Base-by-base conservation (phyloP, 1,284 basidiomycete species). In the Ceratobasidium sp. region DNA sequence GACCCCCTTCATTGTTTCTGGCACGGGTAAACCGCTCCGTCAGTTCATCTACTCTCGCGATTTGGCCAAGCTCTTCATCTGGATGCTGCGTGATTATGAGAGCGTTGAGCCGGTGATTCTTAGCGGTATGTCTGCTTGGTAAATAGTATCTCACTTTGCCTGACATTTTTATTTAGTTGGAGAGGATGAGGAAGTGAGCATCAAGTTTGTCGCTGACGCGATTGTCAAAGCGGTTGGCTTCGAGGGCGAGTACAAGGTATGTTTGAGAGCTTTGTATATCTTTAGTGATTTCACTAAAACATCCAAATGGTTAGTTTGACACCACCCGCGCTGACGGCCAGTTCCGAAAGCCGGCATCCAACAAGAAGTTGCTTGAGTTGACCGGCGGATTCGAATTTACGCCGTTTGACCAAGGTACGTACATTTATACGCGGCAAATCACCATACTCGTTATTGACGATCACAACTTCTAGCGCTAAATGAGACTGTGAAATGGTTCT, bases 21-120 rank as follows among this genome's bases (percentile, higher is more conserved):
- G 95, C 6, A 91, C 93, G 0, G 95, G 95, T 48, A 94, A 92
- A 79, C 95, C 95, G 5, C 87, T 97, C 45, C 89, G 95, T 41
- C 95, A 97, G 82, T 97, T 97, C 83, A 96, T 97, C 82, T 97
- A 94, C 84, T 96, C 95, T n/a, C 86, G 89, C 67, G 95, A 97
- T 83, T 90, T 97, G 66, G 95, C 95, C 66, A 96, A 94, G 82
- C 86, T 96, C 67, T 95, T 97, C 86, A 92, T 97, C 79, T 97
- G 95, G 95, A 90, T 91, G 85, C 84, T 97, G 76, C 86, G 93
- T 67, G 92, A 96, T 81, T 97, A 97, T 81, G 88, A 95, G 67
- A 90, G 93, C 79, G 92, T 96, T 53, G 94, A 95, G 79, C 95
- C 95, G 1, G 84, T 97, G 81, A 97, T 97, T 78, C 87, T 97